Conservation (phyloP, 1,139 yeast species). For the Geotrichum candidum region DNA sequence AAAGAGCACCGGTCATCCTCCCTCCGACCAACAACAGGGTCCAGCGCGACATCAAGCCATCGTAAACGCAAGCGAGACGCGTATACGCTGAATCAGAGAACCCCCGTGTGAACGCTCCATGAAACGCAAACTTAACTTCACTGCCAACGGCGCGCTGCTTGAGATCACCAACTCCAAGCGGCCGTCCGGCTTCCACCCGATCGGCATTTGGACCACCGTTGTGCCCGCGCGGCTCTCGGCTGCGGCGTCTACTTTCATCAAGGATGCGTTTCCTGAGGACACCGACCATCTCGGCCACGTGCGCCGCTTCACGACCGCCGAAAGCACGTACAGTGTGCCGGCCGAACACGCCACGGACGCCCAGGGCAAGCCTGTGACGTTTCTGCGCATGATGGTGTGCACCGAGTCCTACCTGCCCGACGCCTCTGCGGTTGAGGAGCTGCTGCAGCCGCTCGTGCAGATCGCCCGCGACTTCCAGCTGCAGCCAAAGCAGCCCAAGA, state of each 20-base stretch:
- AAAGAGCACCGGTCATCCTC: not conserved
- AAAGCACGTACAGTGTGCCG: slow-evolving; percentile 9
- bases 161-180: slow-evolving; percentile 11
- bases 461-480: slow-evolving; percentile 3
- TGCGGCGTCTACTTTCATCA: slow-evolving; percentile 33
- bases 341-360: not conserved
- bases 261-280: slow-evolving; percentile 15
- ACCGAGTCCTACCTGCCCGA: slow-evolving; percentile 24
- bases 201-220: slow-evolving; percentile 46
- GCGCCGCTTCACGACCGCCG: slow-evolving; percentile 35
- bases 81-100: not conserved
- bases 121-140: slow-evolving; percentile 15
- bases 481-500: slow-evolving; percentile 18
- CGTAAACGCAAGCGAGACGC: not conserved
- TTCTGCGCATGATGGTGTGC: slow-evolving; percentile 35
- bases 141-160: slow-evolving; percentile 13
- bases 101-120: not conserved
- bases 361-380: slow-evolving; percentile 14
- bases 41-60: not conserved
- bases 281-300: slow-evolving; percentile 32
- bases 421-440: slow-evolving; percentile 21
- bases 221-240: slow-evolving; percentile 44
- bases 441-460: slow-evolving; percentile 16
- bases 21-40: not conserved
- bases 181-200: slow-evolving; percentile 9